A percentile compares a stretch with the other conserved stretches of the same genome.
Evolutionary conservation across 768 basidiomycete genomes (phyloP).

Genomic region (Suillus tomentosus): DNA sequence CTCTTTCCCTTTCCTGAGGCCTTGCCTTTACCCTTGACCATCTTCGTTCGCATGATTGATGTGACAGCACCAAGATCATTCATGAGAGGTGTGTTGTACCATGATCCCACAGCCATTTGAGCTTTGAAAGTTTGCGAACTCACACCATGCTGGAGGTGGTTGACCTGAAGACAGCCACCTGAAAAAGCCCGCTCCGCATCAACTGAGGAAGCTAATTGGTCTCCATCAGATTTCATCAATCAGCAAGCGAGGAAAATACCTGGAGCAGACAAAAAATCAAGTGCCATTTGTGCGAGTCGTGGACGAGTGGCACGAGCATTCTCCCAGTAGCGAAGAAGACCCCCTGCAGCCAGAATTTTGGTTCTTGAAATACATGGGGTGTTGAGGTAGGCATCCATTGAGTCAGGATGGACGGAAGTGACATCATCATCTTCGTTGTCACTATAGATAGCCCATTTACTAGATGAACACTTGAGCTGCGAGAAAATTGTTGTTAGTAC

Average conservation of each 20-base stretch:
- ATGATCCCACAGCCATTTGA: no score
- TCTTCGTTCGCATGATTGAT: no score
- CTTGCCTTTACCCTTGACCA: background rate
- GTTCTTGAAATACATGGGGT: constrained; percentile 6
- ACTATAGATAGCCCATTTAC: background rate
- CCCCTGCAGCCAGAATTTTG: constrained; percentile 14
- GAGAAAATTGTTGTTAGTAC: background rate
- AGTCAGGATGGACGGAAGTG: background rate
- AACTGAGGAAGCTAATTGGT: constrained; percentile 28
- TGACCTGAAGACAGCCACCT: constrained; percentile 23
- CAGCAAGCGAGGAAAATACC: constrained; percentile 2
- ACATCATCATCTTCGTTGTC: background rate
- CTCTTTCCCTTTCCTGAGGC: background rate
- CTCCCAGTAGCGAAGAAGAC: constrained; percentile 19
- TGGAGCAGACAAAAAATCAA: constrained; percentile 31
- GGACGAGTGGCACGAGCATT: constrained; percentile 11
- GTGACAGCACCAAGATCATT: no score
- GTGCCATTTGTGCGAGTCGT: constrained; percentile 27
- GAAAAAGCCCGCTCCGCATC: constrained; percentile 42
- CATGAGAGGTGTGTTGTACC: no score
- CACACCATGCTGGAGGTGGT: no score
- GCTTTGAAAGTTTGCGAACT: no score
- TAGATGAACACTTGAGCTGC: background rate
- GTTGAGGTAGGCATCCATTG: no score
- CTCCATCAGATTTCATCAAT: no score